phyloP scores from a whole-genome alignment of 768 basidiomycete genomes.

The Xerocomus brunneocitrinus region DNA sequence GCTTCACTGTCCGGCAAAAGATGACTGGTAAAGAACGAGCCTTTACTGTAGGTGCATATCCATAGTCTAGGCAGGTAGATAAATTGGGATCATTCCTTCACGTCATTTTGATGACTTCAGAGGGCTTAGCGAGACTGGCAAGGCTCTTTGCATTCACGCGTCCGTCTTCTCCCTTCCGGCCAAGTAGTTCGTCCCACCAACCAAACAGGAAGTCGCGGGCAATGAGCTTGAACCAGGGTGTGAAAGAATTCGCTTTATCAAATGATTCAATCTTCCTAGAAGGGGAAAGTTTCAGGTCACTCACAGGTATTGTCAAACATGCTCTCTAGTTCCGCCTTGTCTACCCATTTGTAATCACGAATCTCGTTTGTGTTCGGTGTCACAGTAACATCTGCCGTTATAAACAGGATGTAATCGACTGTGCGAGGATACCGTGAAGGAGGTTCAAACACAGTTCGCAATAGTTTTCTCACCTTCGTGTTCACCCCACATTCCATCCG shows the following conservation, averaged over 20 bases:
- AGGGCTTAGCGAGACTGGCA: constrained; percentile 62
- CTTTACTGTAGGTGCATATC: neutral
- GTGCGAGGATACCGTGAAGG: constrained; percentile 11
- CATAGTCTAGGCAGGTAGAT: neutral
- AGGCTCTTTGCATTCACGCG: constrained; percentile 48
- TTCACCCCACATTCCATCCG: constrained; percentile 92
- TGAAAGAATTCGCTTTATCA: constrained; percentile 74
- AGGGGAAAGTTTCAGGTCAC: constrained; percentile 15
- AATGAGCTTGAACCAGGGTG: constrained; percentile 99
- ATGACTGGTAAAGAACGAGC: neutral
- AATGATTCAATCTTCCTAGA: neutral
- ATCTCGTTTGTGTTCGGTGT: constrained; percentile 88
- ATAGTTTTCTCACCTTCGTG: constrained; percentile 71
- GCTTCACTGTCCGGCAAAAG: neutral
- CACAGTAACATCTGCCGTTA: constrained; percentile 83
- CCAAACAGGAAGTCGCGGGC: constrained; percentile 94
- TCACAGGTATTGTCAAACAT: constrained; percentile 85
- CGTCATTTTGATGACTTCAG: constrained; percentile 67
- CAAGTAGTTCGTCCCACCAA: constrained; percentile 93
- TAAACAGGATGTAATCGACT: constrained; percentile 98
- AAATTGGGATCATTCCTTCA: constrained; percentile 10
- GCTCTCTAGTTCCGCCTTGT: constrained; percentile 79
- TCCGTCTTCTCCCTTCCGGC: constrained; percentile 52
- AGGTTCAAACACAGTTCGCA: neutral
- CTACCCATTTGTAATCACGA: constrained; percentile 84